These are phyloP conservation scores for Phialophora macrospora DNA, from an alignment of 2,329 filamentous ascomycete species.

Conservation along the genomic window DNA sequence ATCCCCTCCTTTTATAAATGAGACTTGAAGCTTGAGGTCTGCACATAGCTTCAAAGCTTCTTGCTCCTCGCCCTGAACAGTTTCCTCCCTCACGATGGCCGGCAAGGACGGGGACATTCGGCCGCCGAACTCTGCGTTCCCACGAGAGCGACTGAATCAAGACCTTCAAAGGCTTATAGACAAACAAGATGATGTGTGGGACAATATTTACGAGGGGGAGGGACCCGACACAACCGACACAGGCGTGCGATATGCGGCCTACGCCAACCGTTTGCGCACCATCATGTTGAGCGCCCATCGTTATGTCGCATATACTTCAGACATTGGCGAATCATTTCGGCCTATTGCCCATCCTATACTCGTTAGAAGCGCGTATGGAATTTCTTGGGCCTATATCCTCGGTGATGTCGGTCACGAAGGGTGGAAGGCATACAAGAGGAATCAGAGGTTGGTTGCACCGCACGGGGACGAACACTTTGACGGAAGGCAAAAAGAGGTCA, in stretches of 20 bases:
- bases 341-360: slow-evolving; percentile 86
- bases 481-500: slow-evolving; percentile 47
- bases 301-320: slow-evolving; percentile 95
- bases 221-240: slow-evolving; percentile 81
- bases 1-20: slow-evolving; percentile 5
- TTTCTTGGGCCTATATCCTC: slow-evolving; percentile 90
- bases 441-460: slow-evolving; percentile 76
- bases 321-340: slow-evolving; percentile 95
- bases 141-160: slow-evolving; percentile 58
- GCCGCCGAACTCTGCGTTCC: slow-evolving; percentile 40
- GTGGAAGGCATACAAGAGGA: slow-evolving; percentile 90
- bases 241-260: slow-evolving; percentile 87
- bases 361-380: slow-evolving; percentile 80
- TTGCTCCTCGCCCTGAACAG: neutral
- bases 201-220: slow-evolving; percentile 72
- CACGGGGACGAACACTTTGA: slow-evolving; percentile 53
- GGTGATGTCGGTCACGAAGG: slow-evolving; percentile 93
- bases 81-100: slow-evolving; percentile 25
- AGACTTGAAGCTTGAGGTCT: neutral
- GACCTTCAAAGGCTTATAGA: slow-evolving; percentile 62
- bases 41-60: slow-evolving; percentile 11
- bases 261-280: slow-evolving; percentile 81
- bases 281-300: slow-evolving; percentile 89
- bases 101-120: slow-evolving; percentile 21
- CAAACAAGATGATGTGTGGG: slow-evolving; percentile 73